phyloP scores from a whole-genome alignment of 805 yeast genomes.

The Debaryomyces maramus region DNA sequence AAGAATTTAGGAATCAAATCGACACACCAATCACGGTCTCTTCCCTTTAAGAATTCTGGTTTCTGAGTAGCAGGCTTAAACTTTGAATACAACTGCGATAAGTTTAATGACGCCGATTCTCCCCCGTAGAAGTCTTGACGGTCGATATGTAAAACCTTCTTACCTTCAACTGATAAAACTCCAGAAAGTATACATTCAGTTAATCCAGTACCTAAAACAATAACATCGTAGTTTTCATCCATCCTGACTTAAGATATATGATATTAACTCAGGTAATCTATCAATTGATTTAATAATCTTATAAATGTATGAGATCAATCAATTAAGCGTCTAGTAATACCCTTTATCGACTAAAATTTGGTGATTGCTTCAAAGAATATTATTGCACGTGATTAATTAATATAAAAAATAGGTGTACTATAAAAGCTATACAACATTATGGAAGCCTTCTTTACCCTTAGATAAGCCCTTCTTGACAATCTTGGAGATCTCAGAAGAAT shows the following conservation, averaged over 20 bases:
- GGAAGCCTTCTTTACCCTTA: constrained; percentile 65
- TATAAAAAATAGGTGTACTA: neutral
- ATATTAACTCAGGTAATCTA: neutral
- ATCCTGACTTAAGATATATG: constrained; percentile 35
- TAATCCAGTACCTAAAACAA: constrained; percentile 91
- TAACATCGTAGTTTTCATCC: constrained; percentile 97
- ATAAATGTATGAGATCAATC: neutral
- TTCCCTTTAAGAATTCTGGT: constrained; percentile 72
- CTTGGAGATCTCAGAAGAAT: constrained; percentile 75
- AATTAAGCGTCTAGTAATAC: neutral
- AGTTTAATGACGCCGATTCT: constrained; percentile 81
- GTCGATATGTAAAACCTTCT: constrained; percentile 94
- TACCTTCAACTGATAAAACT: constrained; percentile 93
- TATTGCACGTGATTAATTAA: neutral
- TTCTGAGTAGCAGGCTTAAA: constrained; percentile 76
- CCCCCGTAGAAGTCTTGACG: constrained; percentile 96
- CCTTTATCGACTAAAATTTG: constrained; percentile 1
- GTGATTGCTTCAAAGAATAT: neutral
- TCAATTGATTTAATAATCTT: neutral
- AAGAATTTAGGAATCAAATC: constrained; percentile 95
- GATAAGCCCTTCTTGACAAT: constrained; percentile 72
- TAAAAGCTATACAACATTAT: constrained; percentile 38
- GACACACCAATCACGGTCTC: constrained; percentile 97
- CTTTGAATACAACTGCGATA: constrained; percentile 69
- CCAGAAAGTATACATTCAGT: constrained; percentile 97